Conservation (phyloP, 371 early-diverging fungal species). For the Mortierella sp. region DNA sequence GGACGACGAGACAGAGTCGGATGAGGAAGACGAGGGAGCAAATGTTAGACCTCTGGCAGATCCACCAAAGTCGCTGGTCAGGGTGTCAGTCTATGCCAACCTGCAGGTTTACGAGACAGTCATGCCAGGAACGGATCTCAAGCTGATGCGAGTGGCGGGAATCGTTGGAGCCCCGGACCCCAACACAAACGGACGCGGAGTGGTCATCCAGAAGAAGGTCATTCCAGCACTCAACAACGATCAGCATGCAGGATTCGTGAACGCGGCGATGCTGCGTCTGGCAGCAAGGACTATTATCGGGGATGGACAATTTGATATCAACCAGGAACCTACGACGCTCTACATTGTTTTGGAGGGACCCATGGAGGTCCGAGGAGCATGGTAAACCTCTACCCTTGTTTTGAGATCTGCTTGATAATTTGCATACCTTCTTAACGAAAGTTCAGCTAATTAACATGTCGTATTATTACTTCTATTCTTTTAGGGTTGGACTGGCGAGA, state of each 20-base stretch:
- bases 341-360: conserved; percentile 59
- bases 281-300: conserved; percentile 66
- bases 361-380: conserved; percentile 64
- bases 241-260: conserved; percentile 65
- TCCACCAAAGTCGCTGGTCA: conserved; percentile 38
- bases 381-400: conserved; percentile 42
- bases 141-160: conserved; percentile 56
- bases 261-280: conserved; percentile 66
- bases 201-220: conserved; percentile 50
- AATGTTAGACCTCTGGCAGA: conserved; percentile 5
- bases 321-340: conserved; percentile 51
- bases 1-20: conserved; percentile 53
- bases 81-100: conserved; percentile 37
- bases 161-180: conserved; percentile 53
- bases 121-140: conserved; percentile 51
- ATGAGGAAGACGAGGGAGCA: conserved; percentile 31
- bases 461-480: not conserved
- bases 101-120: conserved; percentile 50
- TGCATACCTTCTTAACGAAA: not conserved
- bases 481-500: conserved; percentile 64
- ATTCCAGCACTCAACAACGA: conserved; percentile 58
- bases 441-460: not conserved
- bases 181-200: conserved; percentile 37
- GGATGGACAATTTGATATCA: conserved; percentile 63
- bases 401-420: not conserved